Percentiles rank a stretch among this genome's conserved stretches.
These are phyloP conservation scores for Urochloa ruziziensis DNA, from an alignment of 176 grass and related monocot species.

Conservation along the genomic window DNA sequence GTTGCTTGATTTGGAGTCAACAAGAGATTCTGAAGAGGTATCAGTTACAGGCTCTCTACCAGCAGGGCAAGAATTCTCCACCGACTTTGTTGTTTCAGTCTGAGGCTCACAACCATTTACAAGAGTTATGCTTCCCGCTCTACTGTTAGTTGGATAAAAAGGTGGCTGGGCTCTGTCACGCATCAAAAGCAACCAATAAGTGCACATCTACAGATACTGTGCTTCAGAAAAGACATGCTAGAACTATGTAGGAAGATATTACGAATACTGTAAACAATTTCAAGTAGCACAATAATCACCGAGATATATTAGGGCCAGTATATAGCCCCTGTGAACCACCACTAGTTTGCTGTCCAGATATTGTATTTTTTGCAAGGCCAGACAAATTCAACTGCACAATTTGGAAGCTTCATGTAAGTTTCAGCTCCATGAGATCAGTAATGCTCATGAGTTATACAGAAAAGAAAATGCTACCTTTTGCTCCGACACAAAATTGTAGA, in stretches of 20 bases:
- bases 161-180: constrained; percentile 24
- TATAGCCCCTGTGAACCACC: constrained; percentile 45
- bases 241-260: constrained; percentile 6
- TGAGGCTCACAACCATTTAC: constrained; percentile 19
- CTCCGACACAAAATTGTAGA: constrained; percentile 77
- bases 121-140: constrained; percentile 13
- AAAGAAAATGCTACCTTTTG: constrained; percentile 60
- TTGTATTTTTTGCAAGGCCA: constrained; percentile 48
- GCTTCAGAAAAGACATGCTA: neutral
- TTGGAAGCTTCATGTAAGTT: constrained; percentile 37
- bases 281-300: constrained; percentile 43
- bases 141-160: constrained; percentile 22
- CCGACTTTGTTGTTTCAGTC: constrained; percentile 25
- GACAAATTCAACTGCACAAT: constrained; percentile 72
- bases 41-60: constrained; percentile 20
- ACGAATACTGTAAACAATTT: neutral
- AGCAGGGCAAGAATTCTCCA: constrained; percentile 4
- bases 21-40: constrained; percentile 21
- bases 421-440: neutral
- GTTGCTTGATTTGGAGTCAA: constrained; percentile 21
- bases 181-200: constrained; percentile 33
- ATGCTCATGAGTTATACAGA: constrained; percentile 2
- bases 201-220: neutral
- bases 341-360: constrained; percentile 81
- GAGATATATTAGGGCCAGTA: constrained; percentile 38